Conservation (phyloP, 345 rosid species). For the Salix suchowensis region DNA sequence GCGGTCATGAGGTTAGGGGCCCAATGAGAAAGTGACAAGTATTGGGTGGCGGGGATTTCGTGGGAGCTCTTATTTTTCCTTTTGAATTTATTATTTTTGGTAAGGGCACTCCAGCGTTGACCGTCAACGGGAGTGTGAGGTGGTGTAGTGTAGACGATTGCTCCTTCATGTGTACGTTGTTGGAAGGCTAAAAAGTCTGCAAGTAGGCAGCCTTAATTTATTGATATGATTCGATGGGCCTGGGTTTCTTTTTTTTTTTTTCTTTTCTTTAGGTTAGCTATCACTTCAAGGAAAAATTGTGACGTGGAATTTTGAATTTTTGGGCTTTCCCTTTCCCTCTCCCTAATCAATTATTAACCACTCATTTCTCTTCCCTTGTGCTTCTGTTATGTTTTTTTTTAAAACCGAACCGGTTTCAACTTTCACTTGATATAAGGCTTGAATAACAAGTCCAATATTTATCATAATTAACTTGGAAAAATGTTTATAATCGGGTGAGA, state of each 20-base stretch:
- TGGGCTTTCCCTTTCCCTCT: no score
- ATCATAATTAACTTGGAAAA: no score
- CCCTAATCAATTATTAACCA: no score
- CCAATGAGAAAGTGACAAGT: constrained; percentile 40
- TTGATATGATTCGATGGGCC: not conserved
- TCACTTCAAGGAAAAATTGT: no score
- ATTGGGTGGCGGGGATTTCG: constrained; percentile 25
- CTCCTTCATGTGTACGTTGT: not conserved
- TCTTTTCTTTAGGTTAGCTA: no score
- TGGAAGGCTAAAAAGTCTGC: not conserved
- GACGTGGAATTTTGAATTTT: no score
- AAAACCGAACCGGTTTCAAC: no score
- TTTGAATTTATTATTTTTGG: not conserved
- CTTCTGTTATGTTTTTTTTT: no score
- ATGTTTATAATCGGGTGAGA: no score
- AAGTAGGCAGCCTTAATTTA: not conserved
- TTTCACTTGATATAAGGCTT: no score
- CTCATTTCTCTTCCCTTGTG: no score
- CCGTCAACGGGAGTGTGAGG: constrained; percentile 17
- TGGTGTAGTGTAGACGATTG: not conserved
- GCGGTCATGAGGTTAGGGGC: not conserved
- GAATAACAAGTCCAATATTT: no score
- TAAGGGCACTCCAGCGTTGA: constrained; percentile 34
- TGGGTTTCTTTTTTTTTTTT: not conserved
- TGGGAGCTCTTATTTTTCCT: not conserved